Base-by-base conservation (phyloP, 352 stramenopile species). In the Pythium dissotocum region DNA sequence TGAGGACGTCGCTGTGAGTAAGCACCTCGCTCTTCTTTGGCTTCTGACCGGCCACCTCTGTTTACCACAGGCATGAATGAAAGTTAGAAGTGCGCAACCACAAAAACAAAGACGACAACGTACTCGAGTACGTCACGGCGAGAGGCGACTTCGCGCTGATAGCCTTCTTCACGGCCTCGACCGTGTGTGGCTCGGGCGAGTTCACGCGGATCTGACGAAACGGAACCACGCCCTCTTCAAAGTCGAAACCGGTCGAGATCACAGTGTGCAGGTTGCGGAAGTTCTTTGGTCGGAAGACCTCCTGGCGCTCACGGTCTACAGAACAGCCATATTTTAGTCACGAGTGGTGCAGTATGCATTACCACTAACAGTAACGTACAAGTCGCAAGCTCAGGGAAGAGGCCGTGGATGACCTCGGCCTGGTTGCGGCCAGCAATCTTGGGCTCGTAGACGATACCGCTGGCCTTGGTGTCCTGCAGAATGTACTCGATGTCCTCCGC, bases 151-250 rank as follows among this genome's bases (percentile, higher is more conserved):
- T 84, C 9, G 84, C 82, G 61, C 65, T 83, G 54, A 94, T 69
- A 9, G 72, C 74, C 66, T 91, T 87, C 66, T 79, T 76, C 54
- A 91, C 63, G n/a, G 78, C 75, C 24, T 77, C 80, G 33, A 89
- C 78, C 26, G 72, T 77, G 70, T 88, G 77, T 21, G 83, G 77
- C 63, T 96, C 88, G 28, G 87, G 78, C 46, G 77, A 71, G 77
- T 96, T 96, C 57, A 94, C 71, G 68, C 91, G 85, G 70, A 94
- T 91, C 62, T 90, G 78, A 61, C 77, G 81, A 61, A 94, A 91
- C 51, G 88, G 87, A 55, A 93, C 71, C 54, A 94, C 86, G 48
- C 85, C 83, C 61, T 94, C 82, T 38, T 86, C 77, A 13, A 69
- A 80, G 26, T 94, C 82, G 55, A 85, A 82, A 66, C 83, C 83